phyloP scores from a whole-genome alignment of 2,329 filamentous ascomycete genomes.

The Aspergillus sp. region DNA sequence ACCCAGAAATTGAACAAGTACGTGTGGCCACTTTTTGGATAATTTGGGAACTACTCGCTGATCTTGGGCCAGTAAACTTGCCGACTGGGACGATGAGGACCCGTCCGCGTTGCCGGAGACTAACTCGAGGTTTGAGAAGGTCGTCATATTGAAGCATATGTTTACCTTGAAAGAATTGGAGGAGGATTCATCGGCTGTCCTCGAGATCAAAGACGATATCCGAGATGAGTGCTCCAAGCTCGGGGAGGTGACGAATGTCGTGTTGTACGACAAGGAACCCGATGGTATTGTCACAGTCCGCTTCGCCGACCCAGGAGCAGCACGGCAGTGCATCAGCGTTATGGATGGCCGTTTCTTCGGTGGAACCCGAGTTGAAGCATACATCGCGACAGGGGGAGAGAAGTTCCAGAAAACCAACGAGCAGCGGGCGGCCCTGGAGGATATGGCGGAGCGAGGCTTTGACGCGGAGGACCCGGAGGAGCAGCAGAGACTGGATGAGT shows the following conservation, averaged over 20 bases:
- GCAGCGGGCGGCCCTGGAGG: slow-evolving; percentile 35
- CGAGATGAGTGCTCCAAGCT: slow-evolving; percentile 80
- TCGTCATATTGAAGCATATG: slow-evolving; percentile 85
- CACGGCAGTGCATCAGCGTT: slow-evolving; percentile 58
- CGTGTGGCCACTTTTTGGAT: slow-evolving; percentile 6
- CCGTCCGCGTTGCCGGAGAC: slow-evolving; percentile 50
- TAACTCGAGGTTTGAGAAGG: slow-evolving; percentile 58
- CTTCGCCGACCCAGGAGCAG: slow-evolving; percentile 63
- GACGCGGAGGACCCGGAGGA: slow-evolving; percentile 38
- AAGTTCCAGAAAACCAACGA: slow-evolving; percentile 59
- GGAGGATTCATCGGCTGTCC: slow-evolving; percentile 69
- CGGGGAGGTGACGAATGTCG: slow-evolving; percentile 81
- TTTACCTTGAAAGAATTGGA: slow-evolving; percentile 80
- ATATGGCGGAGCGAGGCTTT: slow-evolving; percentile 39
- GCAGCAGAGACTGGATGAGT: slow-evolving; percentile 36
- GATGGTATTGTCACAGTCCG: slow-evolving; percentile 79
- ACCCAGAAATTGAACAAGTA: slow-evolving; percentile 73
- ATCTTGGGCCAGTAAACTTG: slow-evolving; percentile 57
- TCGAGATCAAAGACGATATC: slow-evolving; percentile 93
- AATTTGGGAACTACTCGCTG: slow-evolving; percentile 6
- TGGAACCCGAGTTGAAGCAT: slow-evolving; percentile 61
- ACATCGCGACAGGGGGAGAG: slow-evolving; percentile 60
- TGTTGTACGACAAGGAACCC: slow-evolving; percentile 76
- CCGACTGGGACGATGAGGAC: slow-evolving; percentile 92
- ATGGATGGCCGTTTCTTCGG: slow-evolving; percentile 78